These are phyloP conservation scores for Hypsizygus ulmarius DNA, from an alignment of 1,284 basidiomycete genomes.

Conservation along the genomic window DNA sequence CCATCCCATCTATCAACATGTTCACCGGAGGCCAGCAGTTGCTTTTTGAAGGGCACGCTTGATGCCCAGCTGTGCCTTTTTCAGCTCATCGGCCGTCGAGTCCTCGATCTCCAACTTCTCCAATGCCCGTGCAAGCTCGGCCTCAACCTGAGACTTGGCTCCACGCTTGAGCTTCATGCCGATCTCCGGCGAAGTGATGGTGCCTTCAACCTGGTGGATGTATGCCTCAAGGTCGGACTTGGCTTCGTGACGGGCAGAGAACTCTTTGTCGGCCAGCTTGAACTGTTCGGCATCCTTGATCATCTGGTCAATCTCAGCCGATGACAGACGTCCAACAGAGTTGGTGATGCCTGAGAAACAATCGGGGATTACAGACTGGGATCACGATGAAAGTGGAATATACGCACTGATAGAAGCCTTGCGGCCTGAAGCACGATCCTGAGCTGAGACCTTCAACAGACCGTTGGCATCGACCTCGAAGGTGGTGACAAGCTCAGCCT, in stretches of 20 bases:
- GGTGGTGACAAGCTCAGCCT: constrained; percentile 94
- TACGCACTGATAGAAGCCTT: constrained; percentile 90
- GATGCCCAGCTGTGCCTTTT: constrained; percentile 89
- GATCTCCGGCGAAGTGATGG: constrained; percentile 91
- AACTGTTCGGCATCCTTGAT: constrained; percentile 97
- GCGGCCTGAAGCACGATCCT: constrained; percentile 93
- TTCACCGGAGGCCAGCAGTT: constrained; percentile 79
- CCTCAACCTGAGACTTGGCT: constrained; percentile 89
- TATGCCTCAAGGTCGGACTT: constrained; percentile 96
- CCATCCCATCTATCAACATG: constrained; percentile 11
- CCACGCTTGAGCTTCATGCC: constrained; percentile 97
- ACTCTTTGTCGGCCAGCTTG: constrained; percentile 96
- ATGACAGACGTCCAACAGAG: constrained; percentile 93
- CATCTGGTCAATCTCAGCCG: constrained; percentile 96
- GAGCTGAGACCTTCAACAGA: constrained; percentile 92
- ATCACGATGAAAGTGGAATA: neutral
- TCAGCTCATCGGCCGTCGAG: constrained; percentile 87
- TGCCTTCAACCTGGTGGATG: constrained; percentile 91
- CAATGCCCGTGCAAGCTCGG: constrained; percentile 92
- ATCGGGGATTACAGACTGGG: constrained; percentile 9
- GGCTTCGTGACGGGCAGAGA: constrained; percentile 93
- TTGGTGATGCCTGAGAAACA: constrained; percentile 74
- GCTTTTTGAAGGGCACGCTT: constrained; percentile 97
- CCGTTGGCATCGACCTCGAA: constrained; percentile 98
- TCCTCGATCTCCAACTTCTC: constrained; percentile 97